phyloP scores from a whole-genome alignment of 441 rosid genomes.

The Populus trichocarpa region DNA sequence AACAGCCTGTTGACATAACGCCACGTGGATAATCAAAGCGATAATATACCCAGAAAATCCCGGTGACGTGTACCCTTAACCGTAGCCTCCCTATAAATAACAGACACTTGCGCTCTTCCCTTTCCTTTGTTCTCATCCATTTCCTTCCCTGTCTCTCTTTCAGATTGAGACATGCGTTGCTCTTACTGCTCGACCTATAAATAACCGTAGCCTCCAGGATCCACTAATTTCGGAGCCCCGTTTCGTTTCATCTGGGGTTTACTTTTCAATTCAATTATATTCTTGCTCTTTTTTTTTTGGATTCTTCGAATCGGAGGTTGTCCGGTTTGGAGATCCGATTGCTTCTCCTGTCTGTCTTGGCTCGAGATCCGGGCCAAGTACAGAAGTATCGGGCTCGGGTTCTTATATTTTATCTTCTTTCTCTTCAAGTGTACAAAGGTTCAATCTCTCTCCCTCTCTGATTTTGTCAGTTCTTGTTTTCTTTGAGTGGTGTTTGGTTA shows the following conservation, averaged over 20 bases:
- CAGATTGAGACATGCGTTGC: too few relatives aligned
- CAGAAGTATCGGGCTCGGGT: constrained; percentile 35
- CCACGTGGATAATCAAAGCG: neutral
- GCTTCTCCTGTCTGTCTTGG: constrained; percentile 31
- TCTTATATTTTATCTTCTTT: constrained; percentile 18
- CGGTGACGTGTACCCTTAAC: constrained; percentile 53
- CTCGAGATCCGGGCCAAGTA: constrained; percentile 60
- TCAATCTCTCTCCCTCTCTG: neutral
- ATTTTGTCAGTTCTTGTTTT: neutral
- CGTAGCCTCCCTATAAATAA: constrained; percentile 63
- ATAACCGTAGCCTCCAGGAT: constrained; percentile 11
- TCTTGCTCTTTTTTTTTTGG: constrained; percentile 1
- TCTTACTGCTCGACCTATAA: neutral
- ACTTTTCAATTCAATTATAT: neutral
- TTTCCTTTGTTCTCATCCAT: constrained; percentile 35
- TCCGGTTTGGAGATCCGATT: constrained; percentile 43
- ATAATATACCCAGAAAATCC: constrained; percentile 18
- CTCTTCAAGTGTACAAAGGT: constrained; percentile 8
- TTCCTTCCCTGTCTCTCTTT: constrained; percentile 1
- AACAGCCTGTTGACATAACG: neutral
- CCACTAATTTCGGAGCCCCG: neutral
- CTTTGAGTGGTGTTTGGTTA: constrained; percentile 9
- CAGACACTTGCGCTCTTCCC: neutral
- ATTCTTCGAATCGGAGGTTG: constrained; percentile 6
- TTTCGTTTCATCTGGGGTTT: constrained; percentile 29